phyloP scores from a whole-genome alignment of 306 rosid genomes.

The Fagus crenata region DNA sequence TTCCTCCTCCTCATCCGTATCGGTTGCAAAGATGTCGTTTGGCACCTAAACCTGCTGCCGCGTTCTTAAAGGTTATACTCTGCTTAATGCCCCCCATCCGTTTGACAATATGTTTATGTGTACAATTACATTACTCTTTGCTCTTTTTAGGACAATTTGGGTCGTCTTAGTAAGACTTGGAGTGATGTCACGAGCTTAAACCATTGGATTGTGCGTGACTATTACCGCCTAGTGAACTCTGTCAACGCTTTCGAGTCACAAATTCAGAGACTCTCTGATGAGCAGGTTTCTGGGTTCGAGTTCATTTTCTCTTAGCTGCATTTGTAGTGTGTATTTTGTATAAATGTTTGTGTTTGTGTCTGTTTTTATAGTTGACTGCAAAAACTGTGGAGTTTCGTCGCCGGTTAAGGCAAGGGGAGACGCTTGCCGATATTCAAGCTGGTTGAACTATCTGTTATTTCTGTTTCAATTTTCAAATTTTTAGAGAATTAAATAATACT shows the following conservation, averaged over 20 bases:
- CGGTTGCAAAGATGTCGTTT: conserved; percentile 38
- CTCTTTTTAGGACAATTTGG: conserved; percentile 59
- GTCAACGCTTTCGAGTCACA: conserved; percentile 72
- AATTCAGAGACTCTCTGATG: conserved; percentile 61
- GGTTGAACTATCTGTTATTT: conserved; percentile 36
- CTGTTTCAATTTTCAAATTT: neutral
- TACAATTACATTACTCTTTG: neutral
- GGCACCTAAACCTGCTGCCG: conserved; percentile 21
- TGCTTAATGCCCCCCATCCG: conserved; percentile 22
- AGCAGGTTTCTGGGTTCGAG: conserved; percentile 43
- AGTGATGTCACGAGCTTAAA: conserved; percentile 66
- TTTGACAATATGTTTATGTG: conserved; percentile 29
- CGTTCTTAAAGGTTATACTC: conserved; percentile 51
- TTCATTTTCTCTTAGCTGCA: neutral
- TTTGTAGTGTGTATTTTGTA: neutral
- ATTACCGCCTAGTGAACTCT: conserved; percentile 69
- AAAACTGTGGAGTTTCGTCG: conserved; percentile 74
- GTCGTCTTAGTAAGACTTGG: conserved; percentile 51
- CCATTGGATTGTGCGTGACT: conserved; percentile 83
- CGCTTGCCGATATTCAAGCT: conserved; percentile 88
- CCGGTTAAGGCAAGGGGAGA: conserved; percentile 65
- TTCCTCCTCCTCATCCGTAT: conserved; percentile 31
- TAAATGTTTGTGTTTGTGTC: neutral
- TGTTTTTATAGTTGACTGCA: conserved; percentile 47
- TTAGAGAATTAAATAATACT: neutral